Conservation (phyloP, 148 eudicot species). For the Cornus kousa region DNA sequence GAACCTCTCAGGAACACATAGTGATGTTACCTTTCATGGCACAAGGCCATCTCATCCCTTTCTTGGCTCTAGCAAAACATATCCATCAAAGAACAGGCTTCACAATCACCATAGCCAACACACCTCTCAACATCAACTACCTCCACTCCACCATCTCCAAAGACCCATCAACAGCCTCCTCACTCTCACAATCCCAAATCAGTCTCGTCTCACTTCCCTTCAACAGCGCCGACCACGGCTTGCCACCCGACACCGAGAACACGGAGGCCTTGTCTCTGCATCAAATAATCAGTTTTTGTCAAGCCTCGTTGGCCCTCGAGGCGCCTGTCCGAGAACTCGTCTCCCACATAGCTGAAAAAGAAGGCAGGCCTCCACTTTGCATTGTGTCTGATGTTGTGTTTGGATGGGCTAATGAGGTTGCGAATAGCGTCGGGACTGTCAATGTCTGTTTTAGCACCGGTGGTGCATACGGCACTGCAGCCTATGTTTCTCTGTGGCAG, state of each 20-base stretch:
- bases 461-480: conserved; percentile 78
- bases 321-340: conserved; percentile 23
- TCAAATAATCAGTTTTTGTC: conserved; percentile 31
- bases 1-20: conserved; percentile 30
- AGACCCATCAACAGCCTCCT: neutral
- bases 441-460: conserved; percentile 62
- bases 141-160: conserved; percentile 27
- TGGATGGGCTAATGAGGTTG: conserved; percentile 65
- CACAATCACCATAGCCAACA: conserved; percentile 49
- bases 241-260: conserved; percentile 54
- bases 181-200: conserved; percentile 7
- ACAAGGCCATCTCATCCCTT: conserved; percentile 69
- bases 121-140: conserved; percentile 44
- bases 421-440: conserved; percentile 31
- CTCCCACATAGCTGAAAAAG: conserved; percentile 15
- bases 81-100: conserved; percentile 30
- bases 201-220: conserved; percentile 39
- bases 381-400: conserved; percentile 54
- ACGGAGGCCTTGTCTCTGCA: conserved; percentile 31
- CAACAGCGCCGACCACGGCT: conserved; percentile 32
- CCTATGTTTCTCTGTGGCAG: conserved; percentile 57
- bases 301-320: conserved; percentile 37
- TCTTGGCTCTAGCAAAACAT: conserved; percentile 52
- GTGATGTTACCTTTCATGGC: conserved; percentile 72
- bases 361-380: conserved; percentile 50